Evolutionary conservation across 495 filamentous ascomycete species (phyloP).

Genomic region (Penicillium antarcticum): DNA sequence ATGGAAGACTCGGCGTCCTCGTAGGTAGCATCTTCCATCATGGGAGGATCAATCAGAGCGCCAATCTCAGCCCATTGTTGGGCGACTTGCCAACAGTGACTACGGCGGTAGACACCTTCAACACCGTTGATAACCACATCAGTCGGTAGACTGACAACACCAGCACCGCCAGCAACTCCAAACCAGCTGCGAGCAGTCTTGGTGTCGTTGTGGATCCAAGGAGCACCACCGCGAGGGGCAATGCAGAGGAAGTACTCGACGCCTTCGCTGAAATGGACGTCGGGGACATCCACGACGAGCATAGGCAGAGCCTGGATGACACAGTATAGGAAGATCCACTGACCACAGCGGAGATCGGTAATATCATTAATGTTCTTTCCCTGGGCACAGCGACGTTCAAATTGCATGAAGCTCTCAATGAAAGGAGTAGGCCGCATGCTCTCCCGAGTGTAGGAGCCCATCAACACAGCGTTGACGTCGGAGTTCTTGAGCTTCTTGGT

Average conservation of each 20-base stretch:
- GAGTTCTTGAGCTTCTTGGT: conserved; percentile 70
- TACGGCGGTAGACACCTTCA: conserved; percentile 85
- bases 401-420: conserved; percentile 74
- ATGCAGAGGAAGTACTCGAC: conserved; percentile 98
- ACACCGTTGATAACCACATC: conserved; percentile 85
- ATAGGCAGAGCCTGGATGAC: conserved; percentile 87
- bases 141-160: conserved; percentile 71
- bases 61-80: conserved; percentile 63
- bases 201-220: conserved; percentile 76
- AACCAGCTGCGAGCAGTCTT: conserved; percentile 74
- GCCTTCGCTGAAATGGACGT: conserved; percentile 68
- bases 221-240: conserved; percentile 73
- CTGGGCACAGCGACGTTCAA: conserved; percentile 72
- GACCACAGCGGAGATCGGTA: conserved; percentile 71
- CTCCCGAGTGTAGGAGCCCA: conserved; percentile 75
- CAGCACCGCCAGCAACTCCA: conserved; percentile 66
- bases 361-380: conserved; percentile 72
- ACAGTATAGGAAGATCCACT: conserved; percentile 95
- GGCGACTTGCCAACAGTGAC: conserved; percentile 87
- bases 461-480: conserved; percentile 70
- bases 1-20: conserved; percentile 43
- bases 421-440: conserved; percentile 61
- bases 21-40: conserved; percentile 35
- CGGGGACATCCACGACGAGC: conserved; percentile 83
- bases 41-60: conserved; percentile 33